Evolutionary conservation across 1,139 yeast genomes (phyloP).

Genomic region (Groenewaldozyma auringiensis): DNA sequence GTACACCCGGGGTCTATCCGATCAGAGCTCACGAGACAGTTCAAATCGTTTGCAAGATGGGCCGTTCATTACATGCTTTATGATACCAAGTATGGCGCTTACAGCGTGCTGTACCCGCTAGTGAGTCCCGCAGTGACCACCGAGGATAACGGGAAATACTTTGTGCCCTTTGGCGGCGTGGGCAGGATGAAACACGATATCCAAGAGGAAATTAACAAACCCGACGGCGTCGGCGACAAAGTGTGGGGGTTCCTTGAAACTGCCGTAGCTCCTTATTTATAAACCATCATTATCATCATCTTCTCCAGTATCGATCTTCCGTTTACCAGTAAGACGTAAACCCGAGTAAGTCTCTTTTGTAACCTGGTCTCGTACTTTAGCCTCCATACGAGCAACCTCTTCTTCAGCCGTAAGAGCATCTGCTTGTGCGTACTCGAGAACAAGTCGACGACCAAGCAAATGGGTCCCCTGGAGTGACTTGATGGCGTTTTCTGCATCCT

Average conservation of each 20-base stretch:
- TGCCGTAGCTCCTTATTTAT: background rate
- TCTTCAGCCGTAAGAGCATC: slow-evolving; percentile 80
- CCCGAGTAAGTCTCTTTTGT: slow-evolving; percentile 67
- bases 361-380: slow-evolving; percentile 73
- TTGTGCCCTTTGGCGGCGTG: slow-evolving; percentile 22
- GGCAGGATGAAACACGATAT: slow-evolving; percentile 22
- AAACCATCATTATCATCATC: slow-evolving; percentile 28
- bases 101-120: slow-evolving; percentile 37
- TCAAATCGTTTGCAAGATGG: background rate
- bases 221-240: slow-evolving; percentile 21
- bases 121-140: slow-evolving; percentile 33
- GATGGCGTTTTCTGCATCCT: slow-evolving; percentile 97
- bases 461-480: slow-evolving; percentile 91
- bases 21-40: slow-evolving; percentile 27
- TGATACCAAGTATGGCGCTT: slow-evolving; percentile 33
- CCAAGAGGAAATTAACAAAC: slow-evolving; percentile 24
- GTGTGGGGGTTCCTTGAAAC: slow-evolving; percentile 29
- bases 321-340: slow-evolving; percentile 60
- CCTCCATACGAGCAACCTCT: slow-evolving; percentile 84
- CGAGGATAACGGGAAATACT: slow-evolving; percentile 31
- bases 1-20: slow-evolving; percentile 44
- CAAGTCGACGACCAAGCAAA: slow-evolving; percentile 89
- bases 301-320: slow-evolving; percentile 62
- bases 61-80: slow-evolving; percentile 27
- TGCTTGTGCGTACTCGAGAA: slow-evolving; percentile 87